These are phyloP conservation scores for Stenocarpella maydis DNA, from an alignment of 2,329 filamentous ascomycete species.

Conservation along the genomic window DNA sequence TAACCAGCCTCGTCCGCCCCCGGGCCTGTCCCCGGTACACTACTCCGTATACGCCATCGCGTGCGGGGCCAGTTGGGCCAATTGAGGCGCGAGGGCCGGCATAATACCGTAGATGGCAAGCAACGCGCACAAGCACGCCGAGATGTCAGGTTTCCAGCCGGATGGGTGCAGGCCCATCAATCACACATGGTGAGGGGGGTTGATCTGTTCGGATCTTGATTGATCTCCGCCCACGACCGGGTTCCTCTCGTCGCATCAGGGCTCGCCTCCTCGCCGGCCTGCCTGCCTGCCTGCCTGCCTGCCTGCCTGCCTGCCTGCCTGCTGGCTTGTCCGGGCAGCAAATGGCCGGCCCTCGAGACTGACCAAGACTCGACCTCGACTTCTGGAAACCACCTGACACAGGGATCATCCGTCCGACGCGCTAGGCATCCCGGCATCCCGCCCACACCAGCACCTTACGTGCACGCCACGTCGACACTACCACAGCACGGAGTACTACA, in stretches of 20 bases:
- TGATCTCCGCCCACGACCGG: constrained; percentile 23
- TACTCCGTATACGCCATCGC: background rate
- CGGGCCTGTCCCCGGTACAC: background rate
- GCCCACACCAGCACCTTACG: too few species aligned
- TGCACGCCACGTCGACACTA: too few species aligned
- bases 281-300: too few species aligned
- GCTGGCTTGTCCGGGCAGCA: background rate
- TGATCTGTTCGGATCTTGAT: constrained; percentile 21
- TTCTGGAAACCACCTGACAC: constrained; percentile 27
- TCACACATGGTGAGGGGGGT: background rate
- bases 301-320: too few species aligned
- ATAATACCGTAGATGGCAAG: background rate
- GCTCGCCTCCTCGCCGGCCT: background rate
- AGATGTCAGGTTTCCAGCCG: constrained; percentile 19
- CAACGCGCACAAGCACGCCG: too few species aligned
- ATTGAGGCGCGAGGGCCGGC: constrained; percentile 4
- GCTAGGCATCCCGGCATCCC: constrained; percentile 10
- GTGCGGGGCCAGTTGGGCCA: constrained; percentile 13
- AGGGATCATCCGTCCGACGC: constrained; percentile 20
- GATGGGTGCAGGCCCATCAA: background rate
- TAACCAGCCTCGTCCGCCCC: constrained; percentile 3
- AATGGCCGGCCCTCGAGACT: constrained; percentile 3
- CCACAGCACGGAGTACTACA: too few species aligned
- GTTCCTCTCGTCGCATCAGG: constrained; percentile 23
- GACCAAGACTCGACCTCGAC: background rate